Conservation (phyloP, 208 protist genomes). For the Acanthamoeba lenticulata region DNA sequence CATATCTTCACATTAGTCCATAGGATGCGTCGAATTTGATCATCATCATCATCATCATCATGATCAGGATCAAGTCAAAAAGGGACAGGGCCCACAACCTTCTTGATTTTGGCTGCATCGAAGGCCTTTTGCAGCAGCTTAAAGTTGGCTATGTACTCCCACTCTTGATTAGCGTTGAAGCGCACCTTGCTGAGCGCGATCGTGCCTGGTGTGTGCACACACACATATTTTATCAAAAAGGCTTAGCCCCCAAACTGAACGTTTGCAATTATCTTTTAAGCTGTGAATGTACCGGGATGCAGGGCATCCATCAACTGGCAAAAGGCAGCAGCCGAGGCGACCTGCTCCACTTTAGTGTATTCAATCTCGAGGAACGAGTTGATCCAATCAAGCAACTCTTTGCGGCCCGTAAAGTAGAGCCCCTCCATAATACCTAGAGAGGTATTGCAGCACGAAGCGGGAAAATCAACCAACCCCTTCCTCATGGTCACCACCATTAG, state of each 20-base stretch:
- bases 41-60: not conserved
- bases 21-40: not conserved
- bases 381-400: slow-evolving; percentile 87
- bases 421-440: not conserved
- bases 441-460: too few relatives aligned
- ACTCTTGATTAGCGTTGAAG: slow-evolving; percentile 94
- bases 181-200: slow-evolving; percentile 91
- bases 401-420: slow-evolving; percentile 79
- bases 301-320: slow-evolving; percentile 93
- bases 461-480: not conserved
- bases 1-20: too few relatives aligned
- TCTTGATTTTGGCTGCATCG: slow-evolving; percentile 90
- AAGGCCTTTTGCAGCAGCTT: slow-evolving; percentile 95
- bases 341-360: slow-evolving; percentile 87
- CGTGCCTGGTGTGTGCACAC: slow-evolving; percentile 47
- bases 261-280: too few relatives aligned
- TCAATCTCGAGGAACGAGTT: slow-evolving; percentile 86
- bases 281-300: slow-evolving; percentile 77
- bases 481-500: too few relatives aligned
- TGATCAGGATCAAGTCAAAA: not conserved
- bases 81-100: slow-evolving; percentile 65
- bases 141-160: slow-evolving; percentile 96
- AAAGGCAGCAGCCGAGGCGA: slow-evolving; percentile 89
- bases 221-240: not conserved
- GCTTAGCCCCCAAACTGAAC: not conserved